These are phyloP conservation scores for Albophoma yamanashiensis DNA, from an alignment of 2,329 filamentous ascomycete species.

Conservation along the genomic window DNA sequence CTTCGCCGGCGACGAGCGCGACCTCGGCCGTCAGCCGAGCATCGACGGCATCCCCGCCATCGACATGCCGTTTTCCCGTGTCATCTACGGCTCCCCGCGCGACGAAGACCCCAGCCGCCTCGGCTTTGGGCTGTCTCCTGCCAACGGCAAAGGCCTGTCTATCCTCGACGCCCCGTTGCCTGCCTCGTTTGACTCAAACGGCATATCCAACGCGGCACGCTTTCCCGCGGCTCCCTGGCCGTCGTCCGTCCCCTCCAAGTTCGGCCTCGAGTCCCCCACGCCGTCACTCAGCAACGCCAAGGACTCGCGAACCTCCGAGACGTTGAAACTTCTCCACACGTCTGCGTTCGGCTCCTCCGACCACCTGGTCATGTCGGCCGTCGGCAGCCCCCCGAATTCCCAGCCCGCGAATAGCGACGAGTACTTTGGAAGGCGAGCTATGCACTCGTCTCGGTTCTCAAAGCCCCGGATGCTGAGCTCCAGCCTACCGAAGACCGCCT, in stretches of 20 bases:
- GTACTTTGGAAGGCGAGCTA: slow-evolving; percentile 58
- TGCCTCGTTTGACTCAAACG: slow-evolving; percentile 92
- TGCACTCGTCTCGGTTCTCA: slow-evolving; percentile 58
- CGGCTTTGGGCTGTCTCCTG: slow-evolving; percentile 71
- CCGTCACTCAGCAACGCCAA: slow-evolving; percentile 57
- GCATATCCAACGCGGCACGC: slow-evolving; percentile 81
- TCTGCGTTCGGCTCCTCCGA: slow-evolving; percentile 58
- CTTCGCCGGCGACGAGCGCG: slow-evolving; percentile 29
- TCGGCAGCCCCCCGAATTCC: slow-evolving; percentile 38
- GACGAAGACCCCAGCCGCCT: slow-evolving; percentile 49
- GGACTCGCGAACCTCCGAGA: slow-evolving; percentile 50
- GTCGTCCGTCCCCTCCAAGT: slow-evolving; percentile 84
- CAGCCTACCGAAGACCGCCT: slow-evolving; percentile 55
- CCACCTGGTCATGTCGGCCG: slow-evolving; percentile 43
- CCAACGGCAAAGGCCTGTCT: slow-evolving; percentile 62
- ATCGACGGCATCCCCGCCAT: slow-evolving; percentile 47
- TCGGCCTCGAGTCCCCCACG: slow-evolving; percentile 78
- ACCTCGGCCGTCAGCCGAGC: slow-evolving; percentile 36
- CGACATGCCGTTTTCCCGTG: slow-evolving; percentile 48
- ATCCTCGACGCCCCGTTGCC: slow-evolving; percentile 87
- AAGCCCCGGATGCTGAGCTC: slow-evolving; percentile 60
- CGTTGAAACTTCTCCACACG: slow-evolving; percentile 53
- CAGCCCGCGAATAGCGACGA: slow-evolving; percentile 43
- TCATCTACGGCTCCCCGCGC: slow-evolving; percentile 71
- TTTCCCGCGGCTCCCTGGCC: slow-evolving; percentile 73